Evolutionary conservation across 306 rosid genomes (phyloP), one percentile per base, ranked within the genome.

Genomic region (Clitoria ternatea): DNA sequence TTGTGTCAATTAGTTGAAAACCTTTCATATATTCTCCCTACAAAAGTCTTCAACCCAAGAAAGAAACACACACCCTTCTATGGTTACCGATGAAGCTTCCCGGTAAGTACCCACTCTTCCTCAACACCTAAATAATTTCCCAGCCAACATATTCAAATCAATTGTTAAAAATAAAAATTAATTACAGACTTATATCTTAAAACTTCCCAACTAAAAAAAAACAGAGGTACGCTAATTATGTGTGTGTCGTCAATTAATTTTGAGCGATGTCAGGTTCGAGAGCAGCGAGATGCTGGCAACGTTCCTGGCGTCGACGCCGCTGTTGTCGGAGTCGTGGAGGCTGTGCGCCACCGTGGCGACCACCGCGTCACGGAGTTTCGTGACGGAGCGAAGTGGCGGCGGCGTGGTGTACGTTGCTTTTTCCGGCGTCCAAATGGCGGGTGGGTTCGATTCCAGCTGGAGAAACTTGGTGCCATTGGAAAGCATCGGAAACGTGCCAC

Each of bases 311-410:
- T 88, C 96, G 1, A 88, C 88, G 30, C 92, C 91, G 0, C 61
- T 91, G 82, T 69, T 91, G 39, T 48, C 65, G 14, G 89, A 88
- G 61, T 85, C 97, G 2, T 91, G 97, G 97, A 69, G 79, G 64
- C 72, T 88, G 20, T 88, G 97, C 94, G 30, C 54, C 66, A 0
- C 36, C 11, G 86, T 81, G 57, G 83, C 81, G 80, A 14, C 76
- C 62, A 2, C 69, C 4, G 42, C 84, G 1, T 57, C 77, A 4
- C n/a, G 69, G 61, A 57, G 82, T 14, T 88, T 88, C 33, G 37
- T 75, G 36, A 49, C 75, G 24, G 83, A 70, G 75, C 23, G 9
- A 7, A 40, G 76, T 19, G 95, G 74, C 23, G 84, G 77, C 24
- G 83, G 67, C 12, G 84, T 83, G 12, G 85, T 70, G 1, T 88